Evolutionary conservation across 2,329 filamentous ascomycete genomes (phyloP).

Genomic region (Capronia americana): DNA sequence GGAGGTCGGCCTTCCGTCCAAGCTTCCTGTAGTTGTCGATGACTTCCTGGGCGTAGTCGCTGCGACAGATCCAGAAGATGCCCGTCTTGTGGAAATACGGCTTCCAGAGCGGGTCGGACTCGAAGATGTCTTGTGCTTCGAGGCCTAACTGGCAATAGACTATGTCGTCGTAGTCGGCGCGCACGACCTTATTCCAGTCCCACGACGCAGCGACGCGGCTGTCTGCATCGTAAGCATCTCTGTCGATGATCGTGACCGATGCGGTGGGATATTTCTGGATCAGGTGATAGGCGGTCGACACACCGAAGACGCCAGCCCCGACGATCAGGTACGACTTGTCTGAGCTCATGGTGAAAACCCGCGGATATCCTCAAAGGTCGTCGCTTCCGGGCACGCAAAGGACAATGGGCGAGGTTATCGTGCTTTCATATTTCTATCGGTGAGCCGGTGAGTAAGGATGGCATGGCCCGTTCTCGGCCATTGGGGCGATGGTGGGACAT

Average conservation of each 20-base stretch:
- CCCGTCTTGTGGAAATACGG: slow-evolving; percentile 60
- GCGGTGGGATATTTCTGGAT: slow-evolving; percentile 57
- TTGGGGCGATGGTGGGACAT: background rate
- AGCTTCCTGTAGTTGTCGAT: slow-evolving; percentile 59
- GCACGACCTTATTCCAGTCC: slow-evolving; percentile 41
- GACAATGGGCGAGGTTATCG: background rate
- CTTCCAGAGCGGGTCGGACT: slow-evolving; percentile 46
- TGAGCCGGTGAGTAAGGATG: background rate
- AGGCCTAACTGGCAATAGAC: slow-evolving; percentile 43
- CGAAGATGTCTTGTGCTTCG: slow-evolving; percentile 45
- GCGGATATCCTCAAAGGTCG: background rate
- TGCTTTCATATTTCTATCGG: slow-evolving; percentile 4
- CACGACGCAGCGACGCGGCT: slow-evolving; percentile 43
- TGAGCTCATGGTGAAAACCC: background rate
- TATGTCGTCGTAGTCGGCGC: slow-evolving; percentile 41
- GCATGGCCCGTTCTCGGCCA: slow-evolving; percentile 1
- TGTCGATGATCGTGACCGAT: slow-evolving; percentile 54
- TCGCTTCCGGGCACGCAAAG: background rate
- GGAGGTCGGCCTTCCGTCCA: slow-evolving; percentile 55
- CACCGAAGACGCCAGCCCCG: slow-evolving; percentile 60
- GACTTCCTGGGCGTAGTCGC: slow-evolving; percentile 56
- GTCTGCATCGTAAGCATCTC: slow-evolving; percentile 46
- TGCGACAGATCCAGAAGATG: slow-evolving; percentile 57
- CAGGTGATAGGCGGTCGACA: slow-evolving; percentile 60
- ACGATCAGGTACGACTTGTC: slow-evolving; percentile 49